A percentile compares a stretch with the other conserved stretches of the same genome.
Conservation (phyloP, 2,329 filamentous ascomycete species). For the Simplicillium sp. region DNA sequence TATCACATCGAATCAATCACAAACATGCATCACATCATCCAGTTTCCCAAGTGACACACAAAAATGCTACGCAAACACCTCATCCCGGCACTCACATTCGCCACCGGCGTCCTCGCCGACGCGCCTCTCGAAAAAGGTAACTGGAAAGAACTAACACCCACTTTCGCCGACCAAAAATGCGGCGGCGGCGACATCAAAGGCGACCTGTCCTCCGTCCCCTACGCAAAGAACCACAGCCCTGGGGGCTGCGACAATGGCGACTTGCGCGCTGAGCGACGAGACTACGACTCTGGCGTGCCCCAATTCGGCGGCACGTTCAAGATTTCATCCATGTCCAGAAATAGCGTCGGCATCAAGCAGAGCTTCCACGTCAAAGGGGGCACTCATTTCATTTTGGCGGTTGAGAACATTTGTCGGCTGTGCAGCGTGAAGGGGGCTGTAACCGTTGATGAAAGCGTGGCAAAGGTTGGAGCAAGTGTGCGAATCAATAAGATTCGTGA, state of each 20-base stretch:
- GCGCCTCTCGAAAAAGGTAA: background rate
- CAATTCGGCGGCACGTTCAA: conserved; percentile 15
- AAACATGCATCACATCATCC: too few species aligned
- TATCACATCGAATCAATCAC: too few species aligned
- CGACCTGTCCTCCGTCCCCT: background rate
- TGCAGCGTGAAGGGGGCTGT: conserved; percentile 13
- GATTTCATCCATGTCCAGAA: conserved; percentile 13
- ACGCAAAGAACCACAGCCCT: background rate
- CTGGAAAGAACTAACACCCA: background rate
- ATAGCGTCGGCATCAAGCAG: conserved; percentile 14
- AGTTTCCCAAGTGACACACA: too few species aligned
- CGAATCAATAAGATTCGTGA: conserved; percentile 16
- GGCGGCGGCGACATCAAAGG: background rate
- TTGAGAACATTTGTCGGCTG: conserved; percentile 9
- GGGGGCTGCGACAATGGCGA: background rate
- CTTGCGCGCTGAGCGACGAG: background rate
- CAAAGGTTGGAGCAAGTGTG: conserved; percentile 10
- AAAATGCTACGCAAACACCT: background rate
- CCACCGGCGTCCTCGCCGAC: background rate
- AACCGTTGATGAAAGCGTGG: conserved; percentile 10
- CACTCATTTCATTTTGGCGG: conserved; percentile 12
- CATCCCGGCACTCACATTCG: background rate
- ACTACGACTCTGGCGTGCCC: conserved; percentile 7
- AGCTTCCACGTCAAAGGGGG: conserved; percentile 13
- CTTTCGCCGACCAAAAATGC: background rate